Conservation (phyloP, 305 asterid genomes). For the Fraxinus velutina region DNA sequence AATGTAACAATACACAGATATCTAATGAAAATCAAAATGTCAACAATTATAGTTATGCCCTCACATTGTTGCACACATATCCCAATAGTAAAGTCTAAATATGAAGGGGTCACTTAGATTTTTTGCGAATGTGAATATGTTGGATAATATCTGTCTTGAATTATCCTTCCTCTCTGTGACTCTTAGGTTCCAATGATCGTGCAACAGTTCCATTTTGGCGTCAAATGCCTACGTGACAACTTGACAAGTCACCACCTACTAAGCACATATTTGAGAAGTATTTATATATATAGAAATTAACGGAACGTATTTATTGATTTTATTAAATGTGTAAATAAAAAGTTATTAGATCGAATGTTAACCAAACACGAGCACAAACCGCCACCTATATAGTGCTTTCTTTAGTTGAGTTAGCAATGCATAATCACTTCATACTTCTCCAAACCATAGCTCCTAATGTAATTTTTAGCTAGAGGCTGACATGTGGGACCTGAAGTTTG, state of each 20-base stretch:
- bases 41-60: too few relatives aligned
- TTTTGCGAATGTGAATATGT: too few relatives aligned
- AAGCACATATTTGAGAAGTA: not conserved
- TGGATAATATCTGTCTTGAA: too few relatives aligned
- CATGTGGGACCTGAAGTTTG: not conserved
- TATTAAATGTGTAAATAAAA: too few relatives aligned
- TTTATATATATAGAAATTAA: too few relatives aligned
- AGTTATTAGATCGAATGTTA: too few relatives aligned
- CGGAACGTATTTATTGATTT: not conserved
- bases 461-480: not conserved
- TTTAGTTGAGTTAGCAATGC: not conserved
- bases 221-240: not conserved
- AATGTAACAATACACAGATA: too few relatives aligned
- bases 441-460: not conserved
- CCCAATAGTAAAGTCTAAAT: too few relatives aligned
- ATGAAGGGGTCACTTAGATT: too few relatives aligned
- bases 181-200: not conserved
- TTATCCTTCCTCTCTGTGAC: too few relatives aligned
- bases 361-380: not conserved
- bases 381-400: not conserved
- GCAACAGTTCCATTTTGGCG: not conserved
- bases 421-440: not conserved
- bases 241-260: not conserved
- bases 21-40: too few relatives aligned
- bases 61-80: too few relatives aligned